Evolutionary conservation across 1,284 basidiomycete species (phyloP).

Genomic region (Cutaneotrichosporon spelunceum): DNA sequence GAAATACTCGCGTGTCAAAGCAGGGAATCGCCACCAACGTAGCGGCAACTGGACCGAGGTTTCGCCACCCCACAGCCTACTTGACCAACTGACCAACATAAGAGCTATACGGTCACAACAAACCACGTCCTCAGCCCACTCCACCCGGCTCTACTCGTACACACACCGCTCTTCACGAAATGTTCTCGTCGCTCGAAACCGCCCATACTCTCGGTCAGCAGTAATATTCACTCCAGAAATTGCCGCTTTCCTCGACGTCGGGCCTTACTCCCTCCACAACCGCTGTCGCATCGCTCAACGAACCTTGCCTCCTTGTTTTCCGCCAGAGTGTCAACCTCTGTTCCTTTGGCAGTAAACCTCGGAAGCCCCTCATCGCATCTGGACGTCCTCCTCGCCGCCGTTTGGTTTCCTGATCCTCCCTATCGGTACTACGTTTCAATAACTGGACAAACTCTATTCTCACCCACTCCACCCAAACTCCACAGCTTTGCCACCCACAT

Average conservation of each 20-base stretch:
- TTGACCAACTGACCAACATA: background rate
- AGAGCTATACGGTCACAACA: background rate
- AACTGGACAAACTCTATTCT: background rate
- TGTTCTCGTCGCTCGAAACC: background rate
- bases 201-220: constrained; percentile 8
- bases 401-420: constrained; percentile 8
- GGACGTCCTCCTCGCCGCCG: background rate
- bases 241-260: constrained; percentile 4
- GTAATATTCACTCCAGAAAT: background rate
- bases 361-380: background rate
- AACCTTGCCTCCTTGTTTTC: background rate
- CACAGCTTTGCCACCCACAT: background rate
- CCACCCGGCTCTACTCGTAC: background rate
- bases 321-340: background rate
- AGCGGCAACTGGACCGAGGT: background rate
- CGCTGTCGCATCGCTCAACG: background rate
- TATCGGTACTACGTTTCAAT: constrained; percentile 9
- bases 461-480: background rate
- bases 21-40: constrained; percentile 3
- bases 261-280: background rate
- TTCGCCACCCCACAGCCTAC: background rate
- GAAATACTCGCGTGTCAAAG: background rate
- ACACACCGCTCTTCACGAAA: constrained; percentile 5
- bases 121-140: background rate
- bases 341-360: background rate